Evolutionary conservation across 495 filamentous ascomycete species (phyloP).

Genomic region (Penicillium pulvis): DNA sequence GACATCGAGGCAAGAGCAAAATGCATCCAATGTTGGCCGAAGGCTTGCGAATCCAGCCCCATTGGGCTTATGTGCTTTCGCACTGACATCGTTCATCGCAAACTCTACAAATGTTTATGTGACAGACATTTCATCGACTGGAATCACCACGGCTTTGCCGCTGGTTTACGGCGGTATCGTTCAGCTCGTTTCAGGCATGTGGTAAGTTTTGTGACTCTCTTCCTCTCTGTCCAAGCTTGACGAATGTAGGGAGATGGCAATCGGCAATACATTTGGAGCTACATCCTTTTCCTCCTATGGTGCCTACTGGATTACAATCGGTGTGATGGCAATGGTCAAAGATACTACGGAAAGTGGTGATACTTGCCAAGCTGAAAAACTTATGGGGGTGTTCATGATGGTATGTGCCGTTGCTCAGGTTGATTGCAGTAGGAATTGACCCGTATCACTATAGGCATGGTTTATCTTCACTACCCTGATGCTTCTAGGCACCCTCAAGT

Average conservation of each 20-base stretch:
- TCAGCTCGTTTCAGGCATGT: slow-evolving; percentile 87
- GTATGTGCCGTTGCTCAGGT: slow-evolving; percentile 32
- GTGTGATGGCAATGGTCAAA: slow-evolving; percentile 75
- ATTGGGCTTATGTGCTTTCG: slow-evolving; percentile 76
- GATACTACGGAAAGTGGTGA: slow-evolving; percentile 47
- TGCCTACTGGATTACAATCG: slow-evolving; percentile 88
- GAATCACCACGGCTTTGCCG: slow-evolving; percentile 63
- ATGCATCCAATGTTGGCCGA: slow-evolving; percentile 52
- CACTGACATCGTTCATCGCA: slow-evolving; percentile 83
- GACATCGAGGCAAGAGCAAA: slow-evolving; percentile 6
- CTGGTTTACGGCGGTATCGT: slow-evolving; percentile 76
- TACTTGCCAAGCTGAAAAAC: slow-evolving; percentile 49
- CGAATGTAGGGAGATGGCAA: slow-evolving; percentile 79
- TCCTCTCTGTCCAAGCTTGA: background rate
- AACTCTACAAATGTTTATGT: slow-evolving; percentile 71
- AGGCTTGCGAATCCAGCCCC: slow-evolving; percentile 80
- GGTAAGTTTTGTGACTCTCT: slow-evolving; percentile 52
- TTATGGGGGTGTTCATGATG: slow-evolving; percentile 77
- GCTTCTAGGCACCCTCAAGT: slow-evolving; percentile 78
- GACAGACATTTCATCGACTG: slow-evolving; percentile 52
- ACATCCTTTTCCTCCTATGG: slow-evolving; percentile 91
- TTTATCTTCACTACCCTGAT: slow-evolving; percentile 89
- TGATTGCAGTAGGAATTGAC: background rate
- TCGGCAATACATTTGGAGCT: slow-evolving; percentile 89
- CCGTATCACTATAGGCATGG: slow-evolving; percentile 59